Percentiles rank a stretch among this genome's conserved stretches.
Conservation (phyloP, 2,329 filamentous ascomycete species). For the Ascochyta lentis region DNA sequence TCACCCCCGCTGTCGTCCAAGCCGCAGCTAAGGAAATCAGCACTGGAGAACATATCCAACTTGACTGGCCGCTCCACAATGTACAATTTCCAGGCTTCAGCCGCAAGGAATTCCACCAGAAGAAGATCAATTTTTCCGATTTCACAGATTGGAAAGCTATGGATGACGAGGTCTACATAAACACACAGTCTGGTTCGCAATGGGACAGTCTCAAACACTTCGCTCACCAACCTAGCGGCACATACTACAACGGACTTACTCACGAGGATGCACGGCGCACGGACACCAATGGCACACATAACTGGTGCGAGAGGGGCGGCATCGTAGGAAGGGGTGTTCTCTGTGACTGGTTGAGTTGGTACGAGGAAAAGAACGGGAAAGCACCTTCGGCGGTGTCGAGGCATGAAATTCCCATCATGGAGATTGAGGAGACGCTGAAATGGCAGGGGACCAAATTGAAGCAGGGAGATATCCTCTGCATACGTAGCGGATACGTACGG, state of each 20-base stretch:
- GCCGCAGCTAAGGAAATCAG: conserved; percentile 60
- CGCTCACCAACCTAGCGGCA: conserved; percentile 38
- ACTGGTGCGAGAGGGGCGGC: conserved; percentile 46
- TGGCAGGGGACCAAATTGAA: conserved; percentile 38
- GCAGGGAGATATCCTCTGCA: conserved; percentile 46
- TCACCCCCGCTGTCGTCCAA: conserved; percentile 61
- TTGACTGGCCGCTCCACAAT: conserved; percentile 64
- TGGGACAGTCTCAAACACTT: conserved; percentile 49
- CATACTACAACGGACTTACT: conserved; percentile 42
- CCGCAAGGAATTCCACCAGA: conserved; percentile 59
- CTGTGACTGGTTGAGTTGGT: conserved; percentile 44
- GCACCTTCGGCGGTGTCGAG: conserved; percentile 35
- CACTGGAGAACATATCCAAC: conserved; percentile 59
- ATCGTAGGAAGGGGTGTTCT: conserved; percentile 46
- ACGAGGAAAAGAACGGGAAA: conserved; percentile 38
- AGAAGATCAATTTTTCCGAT: conserved; percentile 56
- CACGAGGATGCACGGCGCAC: conserved; percentile 33
- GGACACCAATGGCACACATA: conserved; percentile 43
- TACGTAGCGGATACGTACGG: conserved; percentile 56
- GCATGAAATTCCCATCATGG: conserved; percentile 41
- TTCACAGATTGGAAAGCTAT: conserved; percentile 33
- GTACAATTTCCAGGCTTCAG: conserved; percentile 63
- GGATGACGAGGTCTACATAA: conserved; percentile 44
- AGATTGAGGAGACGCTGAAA: conserved; percentile 38
- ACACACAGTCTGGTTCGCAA: conserved; percentile 44